Percentiles rank a stretch among this genome's conserved stretches.
These are phyloP conservation scores for Umbelopsis vinacea DNA, from an alignment of 192 early-diverging fungal genomes.

Conservation along the genomic window DNA sequence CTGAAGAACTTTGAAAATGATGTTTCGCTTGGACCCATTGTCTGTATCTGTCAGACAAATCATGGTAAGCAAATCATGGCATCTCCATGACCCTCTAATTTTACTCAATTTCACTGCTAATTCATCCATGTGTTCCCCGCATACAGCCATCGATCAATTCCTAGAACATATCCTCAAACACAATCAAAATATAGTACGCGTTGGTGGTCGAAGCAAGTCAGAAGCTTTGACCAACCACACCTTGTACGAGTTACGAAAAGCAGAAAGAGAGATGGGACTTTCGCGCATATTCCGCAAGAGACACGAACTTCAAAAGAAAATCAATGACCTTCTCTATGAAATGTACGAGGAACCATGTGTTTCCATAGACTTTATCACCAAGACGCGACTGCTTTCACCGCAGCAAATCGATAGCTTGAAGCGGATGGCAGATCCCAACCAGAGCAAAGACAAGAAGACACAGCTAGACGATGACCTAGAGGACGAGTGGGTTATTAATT, in stretches of 20 bases:
- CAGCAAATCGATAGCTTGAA: slow-evolving; percentile 45
- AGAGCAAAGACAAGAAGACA: neutral
- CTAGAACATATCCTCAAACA: slow-evolving; percentile 46
- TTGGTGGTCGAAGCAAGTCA: slow-evolving; percentile 56
- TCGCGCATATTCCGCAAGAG: slow-evolving; percentile 32
- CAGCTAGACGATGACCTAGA: slow-evolving; percentile 26
- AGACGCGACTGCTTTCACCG: slow-evolving; percentile 31
- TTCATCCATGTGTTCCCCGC: neutral
- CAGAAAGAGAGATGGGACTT: slow-evolving; percentile 19
- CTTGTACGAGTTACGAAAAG: slow-evolving; percentile 44
- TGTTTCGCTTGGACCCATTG: slow-evolving; percentile 40
- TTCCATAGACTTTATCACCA: slow-evolving; percentile 38
- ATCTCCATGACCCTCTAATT: no score
- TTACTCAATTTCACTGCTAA: neutral
- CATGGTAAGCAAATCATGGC: slow-evolving; percentile 46
- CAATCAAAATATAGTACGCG: slow-evolving; percentile 49
- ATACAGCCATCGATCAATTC: slow-evolving; percentile 44
- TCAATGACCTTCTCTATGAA: slow-evolving; percentile 40
- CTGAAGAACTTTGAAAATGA: slow-evolving; percentile 40
- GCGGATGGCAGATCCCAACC: slow-evolving; percentile 37
- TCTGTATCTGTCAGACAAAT: slow-evolving; percentile 63
- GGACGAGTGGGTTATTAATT: slow-evolving; percentile 37
- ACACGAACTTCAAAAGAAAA: slow-evolving; percentile 35
- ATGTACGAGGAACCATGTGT: slow-evolving; percentile 52
- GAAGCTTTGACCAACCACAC: slow-evolving; percentile 34